phyloP scores from a whole-genome alignment of 2,329 filamentous ascomycete genomes.

The Dactylellina sp. region DNA sequence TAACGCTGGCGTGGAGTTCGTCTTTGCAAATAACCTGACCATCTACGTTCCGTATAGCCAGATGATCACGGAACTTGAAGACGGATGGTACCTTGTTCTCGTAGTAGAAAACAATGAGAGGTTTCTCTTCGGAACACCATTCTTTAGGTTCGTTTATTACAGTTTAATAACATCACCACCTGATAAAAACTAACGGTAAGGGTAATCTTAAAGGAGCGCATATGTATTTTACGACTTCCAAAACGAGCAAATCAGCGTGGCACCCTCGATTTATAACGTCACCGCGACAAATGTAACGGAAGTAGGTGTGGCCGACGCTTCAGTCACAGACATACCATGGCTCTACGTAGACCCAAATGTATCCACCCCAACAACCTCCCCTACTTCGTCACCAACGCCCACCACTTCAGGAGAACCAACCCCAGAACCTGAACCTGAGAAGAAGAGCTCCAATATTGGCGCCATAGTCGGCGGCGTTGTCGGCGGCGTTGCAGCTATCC shows the following conservation, averaged over 20 bases:
- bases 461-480: constrained; percentile 16
- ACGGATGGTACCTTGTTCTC: constrained; percentile 23
- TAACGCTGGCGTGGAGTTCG: constrained; percentile 14
- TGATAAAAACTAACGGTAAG: neutral
- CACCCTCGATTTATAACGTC: constrained; percentile 73
- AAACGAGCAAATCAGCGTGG: constrained; percentile 77
- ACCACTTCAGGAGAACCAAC: neutral
- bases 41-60: constrained; percentile 31
- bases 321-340: constrained; percentile 65
- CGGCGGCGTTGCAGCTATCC: constrained; percentile 4
- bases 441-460: neutral
- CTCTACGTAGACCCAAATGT: neutral
- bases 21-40: constrained; percentile 13
- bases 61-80: neutral
- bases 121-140: constrained; percentile 24
- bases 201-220: constrained; percentile 65
- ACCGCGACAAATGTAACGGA: constrained; percentile 68
- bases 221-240: constrained; percentile 81
- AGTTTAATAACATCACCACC: neutral
- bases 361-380: neutral
- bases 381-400: neutral
- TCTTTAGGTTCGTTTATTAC: constrained; percentile 26
- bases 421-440: neutral
- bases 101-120: neutral
- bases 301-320: constrained; percentile 67